phyloP scores from a whole-genome alignment of 371 early-diverging fungal species.

The Mortierella sp. region DNA sequence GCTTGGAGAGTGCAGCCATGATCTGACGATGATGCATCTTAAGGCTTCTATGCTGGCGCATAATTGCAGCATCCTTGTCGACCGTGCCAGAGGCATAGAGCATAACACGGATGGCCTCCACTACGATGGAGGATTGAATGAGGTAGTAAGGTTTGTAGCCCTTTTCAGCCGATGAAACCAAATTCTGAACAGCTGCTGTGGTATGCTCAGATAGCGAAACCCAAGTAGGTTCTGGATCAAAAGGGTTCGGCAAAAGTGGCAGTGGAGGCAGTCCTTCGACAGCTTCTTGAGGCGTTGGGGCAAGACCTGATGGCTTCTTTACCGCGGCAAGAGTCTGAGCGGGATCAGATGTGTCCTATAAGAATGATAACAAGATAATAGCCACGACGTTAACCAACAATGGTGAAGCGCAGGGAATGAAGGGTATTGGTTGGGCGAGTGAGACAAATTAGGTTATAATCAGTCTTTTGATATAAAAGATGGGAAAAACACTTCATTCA shows the following conservation, averaged over 20 bases:
- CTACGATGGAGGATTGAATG: conserved; percentile 67
- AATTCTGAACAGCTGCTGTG: conserved; percentile 72
- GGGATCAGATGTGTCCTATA: conserved; percentile 53
- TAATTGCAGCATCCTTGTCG: conserved; percentile 72
- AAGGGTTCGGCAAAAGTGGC: conserved; percentile 48
- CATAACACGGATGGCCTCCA: conserved; percentile 87
- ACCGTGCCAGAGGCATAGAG: conserved; percentile 83
- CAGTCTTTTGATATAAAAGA: too few species aligned
- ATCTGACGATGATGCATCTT: conserved; percentile 84
- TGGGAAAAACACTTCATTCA: neutral
- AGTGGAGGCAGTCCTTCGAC: conserved; percentile 32
- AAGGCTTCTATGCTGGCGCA: conserved; percentile 73
- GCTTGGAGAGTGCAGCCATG: conserved; percentile 83
- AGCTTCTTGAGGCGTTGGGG: conserved; percentile 26
- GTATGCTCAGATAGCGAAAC: conserved; percentile 74
- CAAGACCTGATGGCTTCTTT: conserved; percentile 35
- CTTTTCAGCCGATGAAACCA: conserved; percentile 72
- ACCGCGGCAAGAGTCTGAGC: conserved; percentile 26
- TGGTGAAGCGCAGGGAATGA: too few species aligned
- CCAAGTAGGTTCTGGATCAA: conserved; percentile 66
- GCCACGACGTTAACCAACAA: too few species aligned
- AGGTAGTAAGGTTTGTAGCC: conserved; percentile 72
- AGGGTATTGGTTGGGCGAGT: neutral
- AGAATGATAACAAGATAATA: neutral
- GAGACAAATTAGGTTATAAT: neutral